Percentiles rank a stretch among this genome's conserved stretches.
These are phyloP conservation scores for Collybiopsis confluens DNA, from an alignment of 768 basidiomycete genomes.

Conservation along the genomic window DNA sequence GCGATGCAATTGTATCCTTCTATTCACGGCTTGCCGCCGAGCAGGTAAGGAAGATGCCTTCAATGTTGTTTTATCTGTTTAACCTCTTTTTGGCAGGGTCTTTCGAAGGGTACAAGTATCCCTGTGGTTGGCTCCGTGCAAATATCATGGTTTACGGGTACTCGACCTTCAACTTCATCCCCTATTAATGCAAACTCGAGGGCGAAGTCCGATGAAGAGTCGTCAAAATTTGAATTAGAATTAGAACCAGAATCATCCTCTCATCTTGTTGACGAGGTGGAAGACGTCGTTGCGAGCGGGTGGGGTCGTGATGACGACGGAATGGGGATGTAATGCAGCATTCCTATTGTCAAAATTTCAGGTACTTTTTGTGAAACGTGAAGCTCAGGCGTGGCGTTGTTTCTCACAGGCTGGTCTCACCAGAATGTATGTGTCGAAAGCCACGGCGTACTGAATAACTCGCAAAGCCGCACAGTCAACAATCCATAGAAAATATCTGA, in stretches of 20 bases:
- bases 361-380: too few relatives aligned
- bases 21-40: slow-evolving; percentile 71
- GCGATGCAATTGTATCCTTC: slow-evolving; percentile 65
- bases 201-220: not conserved
- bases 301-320: slow-evolving; percentile 74
- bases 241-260: slow-evolving; percentile 23
- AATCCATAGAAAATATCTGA: not conserved
- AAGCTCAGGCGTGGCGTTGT: too few relatives aligned
- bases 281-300: slow-evolving; percentile 60
- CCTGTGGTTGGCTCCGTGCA: slow-evolving; percentile 63
- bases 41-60: slow-evolving; percentile 43
- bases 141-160: slow-evolving; percentile 58
- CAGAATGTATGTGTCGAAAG: too few relatives aligned
- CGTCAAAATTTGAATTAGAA: slow-evolving; percentile 14
- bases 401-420: too few relatives aligned
- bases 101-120: slow-evolving; percentile 68
- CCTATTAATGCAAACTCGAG: slow-evolving; percentile 8
- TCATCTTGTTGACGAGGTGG: slow-evolving; percentile 41
- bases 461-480: too few relatives aligned
- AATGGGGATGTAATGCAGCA: slow-evolving; percentile 69
- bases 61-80: slow-evolving; percentile 1
- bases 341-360: too few relatives aligned
- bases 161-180: slow-evolving; percentile 12
- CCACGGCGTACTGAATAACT: too few relatives aligned
- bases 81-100: slow-evolving; percentile 39